A percentile compares a stretch with the other conserved stretches of the same genome.
These are phyloP conservation scores for Panellus pusillus DNA, from an alignment of 768 basidiomycete species.

Conservation along the genomic window DNA sequence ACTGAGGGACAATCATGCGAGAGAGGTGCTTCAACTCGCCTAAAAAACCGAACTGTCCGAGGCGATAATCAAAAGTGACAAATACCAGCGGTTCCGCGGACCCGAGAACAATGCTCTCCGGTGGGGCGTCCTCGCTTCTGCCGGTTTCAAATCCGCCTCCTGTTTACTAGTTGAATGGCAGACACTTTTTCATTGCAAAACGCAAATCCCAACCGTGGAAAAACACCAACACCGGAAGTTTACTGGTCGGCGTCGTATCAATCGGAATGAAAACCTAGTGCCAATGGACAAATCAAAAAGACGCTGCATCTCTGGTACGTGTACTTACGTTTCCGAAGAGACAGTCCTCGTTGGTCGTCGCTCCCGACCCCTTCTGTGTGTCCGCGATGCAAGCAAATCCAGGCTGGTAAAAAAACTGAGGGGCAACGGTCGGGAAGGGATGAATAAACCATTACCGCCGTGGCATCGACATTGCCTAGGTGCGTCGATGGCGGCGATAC, in stretches of 20 bases:
- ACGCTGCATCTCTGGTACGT: background rate
- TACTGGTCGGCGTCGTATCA: constrained; percentile 5
- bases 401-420: constrained; percentile 28
- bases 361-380: constrained; percentile 27
- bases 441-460: constrained; percentile 22
- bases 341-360: constrained; percentile 41
- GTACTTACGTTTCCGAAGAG: constrained; percentile 41
- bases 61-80: constrained; percentile 42
- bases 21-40: constrained; percentile 24
- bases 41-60: constrained; percentile 43
- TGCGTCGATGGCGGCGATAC: constrained; percentile 38
- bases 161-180: constrained; percentile 10
- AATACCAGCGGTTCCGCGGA: constrained; percentile 37
- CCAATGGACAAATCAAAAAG: background rate
- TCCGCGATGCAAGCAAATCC: constrained; percentile 35
- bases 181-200: background rate
- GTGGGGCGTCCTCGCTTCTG: constrained; percentile 32
- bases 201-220: constrained; percentile 36
- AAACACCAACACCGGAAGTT: constrained; percentile 37
- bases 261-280: constrained; percentile 21
- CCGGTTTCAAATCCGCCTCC: constrained; percentile 45
- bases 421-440: background rate
- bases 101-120: constrained; percentile 32
- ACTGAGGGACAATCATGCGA: background rate
- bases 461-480: constrained; percentile 38